These are phyloP conservation scores for Xylaria sp. DNA, from an alignment of 2,329 filamentous ascomycete genomes.

Conservation along the genomic window DNA sequence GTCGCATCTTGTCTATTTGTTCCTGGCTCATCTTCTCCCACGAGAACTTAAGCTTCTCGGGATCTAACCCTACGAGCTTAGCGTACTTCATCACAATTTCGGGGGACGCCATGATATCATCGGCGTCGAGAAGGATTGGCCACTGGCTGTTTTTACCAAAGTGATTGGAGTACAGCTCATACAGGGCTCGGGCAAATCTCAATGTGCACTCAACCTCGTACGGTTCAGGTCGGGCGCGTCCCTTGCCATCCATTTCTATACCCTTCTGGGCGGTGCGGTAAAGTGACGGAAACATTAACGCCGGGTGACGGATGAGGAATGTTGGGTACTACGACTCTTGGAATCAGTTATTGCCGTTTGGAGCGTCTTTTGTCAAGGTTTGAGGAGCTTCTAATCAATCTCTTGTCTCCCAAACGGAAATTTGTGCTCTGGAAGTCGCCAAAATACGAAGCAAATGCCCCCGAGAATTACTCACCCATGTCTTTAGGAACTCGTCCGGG, in stretches of 20 bases:
- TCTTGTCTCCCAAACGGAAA: too few species aligned
- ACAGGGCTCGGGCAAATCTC: constrained; percentile 26
- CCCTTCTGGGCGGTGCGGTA: constrained; percentile 29
- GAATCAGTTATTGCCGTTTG: too few species aligned
- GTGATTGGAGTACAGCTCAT: constrained; percentile 29
- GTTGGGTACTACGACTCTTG: too few species aligned
- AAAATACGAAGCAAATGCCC: too few species aligned
- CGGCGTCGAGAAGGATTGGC: constrained; percentile 37
- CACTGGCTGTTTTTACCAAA: constrained; percentile 30
- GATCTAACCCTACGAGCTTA: constrained; percentile 27
- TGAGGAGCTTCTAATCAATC: too few species aligned
- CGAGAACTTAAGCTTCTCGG: constrained; percentile 28
- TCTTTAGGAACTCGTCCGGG: constrained; percentile 37
- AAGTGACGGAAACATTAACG: constrained; percentile 34
- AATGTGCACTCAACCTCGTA: constrained; percentile 28
- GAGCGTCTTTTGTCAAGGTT: too few species aligned
- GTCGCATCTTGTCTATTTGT: constrained; percentile 5
- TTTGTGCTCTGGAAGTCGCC: too few species aligned
- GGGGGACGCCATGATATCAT: constrained; percentile 33
- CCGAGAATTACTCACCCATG: too few species aligned
- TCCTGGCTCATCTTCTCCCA: constrained; percentile 34
- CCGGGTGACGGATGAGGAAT: constrained; percentile 38
- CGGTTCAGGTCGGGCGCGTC: constrained; percentile 23
- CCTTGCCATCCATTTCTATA: constrained; percentile 21
- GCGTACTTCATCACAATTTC: constrained; percentile 36